Evolutionary conservation across 345 rosid genomes (phyloP).

Genomic region (Pistacia vera): DNA sequence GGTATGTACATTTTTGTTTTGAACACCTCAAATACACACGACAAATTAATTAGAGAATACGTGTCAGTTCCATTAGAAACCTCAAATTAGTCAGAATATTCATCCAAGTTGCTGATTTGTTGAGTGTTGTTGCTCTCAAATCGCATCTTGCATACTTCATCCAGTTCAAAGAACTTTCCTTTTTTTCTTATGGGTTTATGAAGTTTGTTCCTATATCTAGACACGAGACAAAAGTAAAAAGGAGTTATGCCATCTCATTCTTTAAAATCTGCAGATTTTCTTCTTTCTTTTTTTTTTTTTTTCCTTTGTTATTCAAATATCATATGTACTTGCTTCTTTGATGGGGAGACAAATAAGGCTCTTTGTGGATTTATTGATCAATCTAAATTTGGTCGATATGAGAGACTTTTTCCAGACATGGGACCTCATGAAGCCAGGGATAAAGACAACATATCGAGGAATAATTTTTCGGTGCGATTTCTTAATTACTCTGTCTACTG

Average conservation of each 20-base stretch:
- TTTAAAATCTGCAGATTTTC: background rate
- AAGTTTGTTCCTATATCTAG: too few relatives aligned
- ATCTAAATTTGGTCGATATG: conserved; percentile 42
- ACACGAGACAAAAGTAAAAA: background rate
- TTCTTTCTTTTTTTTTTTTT: background rate
- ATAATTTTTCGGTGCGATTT: conserved; percentile 28
- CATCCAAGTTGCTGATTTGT: background rate
- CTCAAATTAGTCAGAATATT: background rate
- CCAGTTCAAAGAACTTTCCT: background rate
- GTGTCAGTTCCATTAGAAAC: background rate
- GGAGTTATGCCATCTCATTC: background rate
- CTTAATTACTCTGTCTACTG: background rate
- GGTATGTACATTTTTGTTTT: conserved; percentile 47
- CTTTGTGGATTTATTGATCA: conserved; percentile 78
- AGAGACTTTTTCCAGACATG: conserved; percentile 33
- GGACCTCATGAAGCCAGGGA: conserved; percentile 27
- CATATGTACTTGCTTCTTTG: conserved; percentile 13
- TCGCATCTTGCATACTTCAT: background rate
- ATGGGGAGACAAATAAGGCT: conserved; percentile 89
- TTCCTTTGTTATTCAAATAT: background rate
- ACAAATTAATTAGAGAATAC: background rate
- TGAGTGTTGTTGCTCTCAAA: background rate
- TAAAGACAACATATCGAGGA: conserved; percentile 23
- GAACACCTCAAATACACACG: background rate
- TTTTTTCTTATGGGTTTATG: background rate